Conservation (phyloP, 805 yeast genomes). For the Metschnikowia continentalis region DNA sequence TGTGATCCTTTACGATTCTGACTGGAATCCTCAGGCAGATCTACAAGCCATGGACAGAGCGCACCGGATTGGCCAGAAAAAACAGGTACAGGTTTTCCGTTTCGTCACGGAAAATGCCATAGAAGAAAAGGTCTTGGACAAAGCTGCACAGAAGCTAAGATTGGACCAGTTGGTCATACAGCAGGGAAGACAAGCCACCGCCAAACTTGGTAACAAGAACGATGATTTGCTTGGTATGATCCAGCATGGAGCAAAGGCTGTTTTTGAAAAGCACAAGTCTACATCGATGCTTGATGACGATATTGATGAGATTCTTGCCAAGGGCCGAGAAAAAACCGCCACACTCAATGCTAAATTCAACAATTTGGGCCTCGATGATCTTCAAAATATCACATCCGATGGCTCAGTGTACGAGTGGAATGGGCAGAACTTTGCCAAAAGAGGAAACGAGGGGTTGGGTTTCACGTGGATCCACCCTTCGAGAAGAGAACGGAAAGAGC, state of each 20-base stretch:
- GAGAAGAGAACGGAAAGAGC: conserved; percentile 72
- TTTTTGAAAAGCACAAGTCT: conserved; percentile 53
- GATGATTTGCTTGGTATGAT: conserved; percentile 93
- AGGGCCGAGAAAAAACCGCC: conserved; percentile 80
- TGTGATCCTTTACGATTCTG: conserved; percentile 85
- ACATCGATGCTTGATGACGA: conserved; percentile 51
- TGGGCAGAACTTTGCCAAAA: conserved; percentile 76
- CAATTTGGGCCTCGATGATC: conserved; percentile 84
- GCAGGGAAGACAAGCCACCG: conserved; percentile 52
- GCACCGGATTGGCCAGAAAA: conserved; percentile 94
- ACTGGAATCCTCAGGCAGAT: conserved; percentile 98
- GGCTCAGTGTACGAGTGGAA: conserved; percentile 96
- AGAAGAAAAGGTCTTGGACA: conserved; percentile 91
- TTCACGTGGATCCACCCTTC: conserved; percentile 71
- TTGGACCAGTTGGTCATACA: conserved; percentile 94
- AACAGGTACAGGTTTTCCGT: conserved; percentile 88
- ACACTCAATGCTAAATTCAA: conserved; percentile 77
- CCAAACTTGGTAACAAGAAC: conserved; percentile 56
- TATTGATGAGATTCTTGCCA: conserved; percentile 74
- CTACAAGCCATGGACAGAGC: conserved; percentile 98
- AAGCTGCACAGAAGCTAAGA: conserved; percentile 92
- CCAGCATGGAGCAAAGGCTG: conserved; percentile 92
- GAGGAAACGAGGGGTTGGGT: conserved; percentile 30
- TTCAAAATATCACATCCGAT: conserved; percentile 86
- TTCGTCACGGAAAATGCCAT: conserved; percentile 94